Conservation (phyloP, 805 yeast genomes). For the Geotrichum ghanense region DNA sequence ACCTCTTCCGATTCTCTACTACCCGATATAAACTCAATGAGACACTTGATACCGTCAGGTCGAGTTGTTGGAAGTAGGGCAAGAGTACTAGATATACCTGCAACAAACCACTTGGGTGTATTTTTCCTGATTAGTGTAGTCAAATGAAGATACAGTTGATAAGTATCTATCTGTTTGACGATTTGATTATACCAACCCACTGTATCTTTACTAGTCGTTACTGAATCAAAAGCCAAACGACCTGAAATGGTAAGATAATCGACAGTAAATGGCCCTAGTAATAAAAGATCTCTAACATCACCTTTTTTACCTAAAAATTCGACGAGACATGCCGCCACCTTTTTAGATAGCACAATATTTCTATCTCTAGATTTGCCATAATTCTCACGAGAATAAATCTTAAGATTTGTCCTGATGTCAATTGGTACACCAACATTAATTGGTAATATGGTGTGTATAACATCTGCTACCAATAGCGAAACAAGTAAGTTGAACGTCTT, state of each 20-base stretch:
- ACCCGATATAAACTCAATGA: slow-evolving; percentile 70
- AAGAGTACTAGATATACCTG: slow-evolving; percentile 37
- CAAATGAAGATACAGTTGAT: slow-evolving; percentile 49
- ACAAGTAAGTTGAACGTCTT: slow-evolving; percentile 55
- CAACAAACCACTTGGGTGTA: slow-evolving; percentile 35
- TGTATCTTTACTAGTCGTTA: slow-evolving; percentile 3
- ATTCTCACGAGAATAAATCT: background rate
- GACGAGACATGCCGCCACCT: slow-evolving; percentile 3
- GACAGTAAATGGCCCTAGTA: slow-evolving; percentile 19
- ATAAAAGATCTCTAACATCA: slow-evolving; percentile 20
- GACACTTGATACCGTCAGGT: slow-evolving; percentile 57
- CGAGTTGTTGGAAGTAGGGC: slow-evolving; percentile 45
- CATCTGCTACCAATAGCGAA: slow-evolving; percentile 39
- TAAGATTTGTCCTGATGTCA: background rate
- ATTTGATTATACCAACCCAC: slow-evolving; percentile 4
- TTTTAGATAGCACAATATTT: background rate
- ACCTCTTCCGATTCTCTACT: slow-evolving; percentile 62
- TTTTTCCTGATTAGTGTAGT: slow-evolving; percentile 44
- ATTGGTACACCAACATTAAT: slow-evolving; percentile 51
- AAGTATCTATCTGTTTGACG: slow-evolving; percentile 34
- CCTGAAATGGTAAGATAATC: slow-evolving; percentile 20
- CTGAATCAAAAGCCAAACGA: slow-evolving; percentile 19
- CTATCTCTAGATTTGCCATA: too few relatives aligned
- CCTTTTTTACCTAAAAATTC: slow-evolving; percentile 14
- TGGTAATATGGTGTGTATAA: slow-evolving; percentile 49